Evolutionary conservation across 1,284 basidiomycete genomes (phyloP).

Genomic region (Marasmius tenuissimus): DNA sequence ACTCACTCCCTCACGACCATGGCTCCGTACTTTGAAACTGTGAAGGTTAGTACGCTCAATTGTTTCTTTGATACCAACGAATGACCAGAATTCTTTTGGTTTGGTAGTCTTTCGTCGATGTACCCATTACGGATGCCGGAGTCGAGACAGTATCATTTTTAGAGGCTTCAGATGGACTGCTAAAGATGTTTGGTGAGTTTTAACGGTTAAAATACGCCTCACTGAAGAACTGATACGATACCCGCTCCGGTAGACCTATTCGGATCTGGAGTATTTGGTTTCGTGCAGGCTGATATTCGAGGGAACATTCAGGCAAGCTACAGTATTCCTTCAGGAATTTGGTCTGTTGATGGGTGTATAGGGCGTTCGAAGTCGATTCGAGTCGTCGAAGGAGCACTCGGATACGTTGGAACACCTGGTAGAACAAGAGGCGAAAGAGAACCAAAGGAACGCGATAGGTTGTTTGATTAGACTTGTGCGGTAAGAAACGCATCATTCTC

Average conservation of each 20-base stretch:
- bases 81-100: background rate
- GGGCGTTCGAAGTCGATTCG: conserved; percentile 42
- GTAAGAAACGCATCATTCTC: conserved; percentile 31
- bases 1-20: conserved; percentile 16
- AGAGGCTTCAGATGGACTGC: conserved; percentile 87
- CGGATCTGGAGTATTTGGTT: conserved; percentile 84
- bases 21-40: conserved; percentile 80
- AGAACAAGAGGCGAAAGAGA: conserved; percentile 46
- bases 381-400: conserved; percentile 53
- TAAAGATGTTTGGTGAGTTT: conserved; percentile 83
- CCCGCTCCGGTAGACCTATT: conserved; percentile 72
- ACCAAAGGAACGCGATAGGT: conserved; percentile 44
- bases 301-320: conserved; percentile 79
- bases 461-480: conserved; percentile 83
- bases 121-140: conserved; percentile 75
- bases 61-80: background rate
- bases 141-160: conserved; percentile 84
- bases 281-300: conserved; percentile 89
- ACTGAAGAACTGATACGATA: background rate
- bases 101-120: conserved; percentile 84
- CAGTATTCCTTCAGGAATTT: no score
- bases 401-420: conserved; percentile 82
- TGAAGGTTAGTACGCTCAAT: conserved; percentile 49
- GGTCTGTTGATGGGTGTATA: conserved; percentile 18
- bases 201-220: conserved; percentile 18